phyloP scores from a whole-genome alignment of 495 filamentous ascomycete species.

The Hypoxylon cercidicola region DNA sequence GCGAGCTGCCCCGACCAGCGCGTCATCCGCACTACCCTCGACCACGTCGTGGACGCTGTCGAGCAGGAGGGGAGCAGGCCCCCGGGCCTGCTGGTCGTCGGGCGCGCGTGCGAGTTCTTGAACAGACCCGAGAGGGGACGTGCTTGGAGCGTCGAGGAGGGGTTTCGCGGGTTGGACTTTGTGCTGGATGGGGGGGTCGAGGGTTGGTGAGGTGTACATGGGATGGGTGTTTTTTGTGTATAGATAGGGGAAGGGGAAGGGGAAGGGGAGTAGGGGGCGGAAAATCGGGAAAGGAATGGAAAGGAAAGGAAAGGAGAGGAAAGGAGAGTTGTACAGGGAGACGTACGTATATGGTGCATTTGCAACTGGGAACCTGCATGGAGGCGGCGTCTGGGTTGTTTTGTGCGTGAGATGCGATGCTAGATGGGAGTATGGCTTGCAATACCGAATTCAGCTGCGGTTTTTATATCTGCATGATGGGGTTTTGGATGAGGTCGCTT shows the following conservation, averaged over 20 bases:
- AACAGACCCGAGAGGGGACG: slow-evolving; percentile 60
- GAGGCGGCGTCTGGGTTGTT: slow-evolving; percentile 18
- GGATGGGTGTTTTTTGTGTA: too few species aligned
- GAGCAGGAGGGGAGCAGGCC: slow-evolving; percentile 91
- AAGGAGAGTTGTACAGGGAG: too few species aligned
- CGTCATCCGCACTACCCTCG: slow-evolving; percentile 86
- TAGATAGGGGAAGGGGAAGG: too few species aligned
- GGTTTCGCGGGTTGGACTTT: slow-evolving; percentile 74
- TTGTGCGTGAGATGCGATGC: neutral
- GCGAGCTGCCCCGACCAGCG: slow-evolving; percentile 94
- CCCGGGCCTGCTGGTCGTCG: slow-evolving; percentile 90
- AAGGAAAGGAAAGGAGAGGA: too few species aligned
- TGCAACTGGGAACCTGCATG: too few species aligned
- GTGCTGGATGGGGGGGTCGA: slow-evolving; percentile 41
- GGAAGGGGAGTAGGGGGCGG: too few species aligned
- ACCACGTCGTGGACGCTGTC: slow-evolving; percentile 80
- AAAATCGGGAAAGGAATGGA: too few species aligned
- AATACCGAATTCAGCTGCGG: too few species aligned
- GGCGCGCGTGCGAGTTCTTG: slow-evolving; percentile 82
- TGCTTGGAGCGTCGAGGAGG: slow-evolving; percentile 91
- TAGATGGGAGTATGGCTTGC: too few species aligned
- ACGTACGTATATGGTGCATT: too few species aligned
- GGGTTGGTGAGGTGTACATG: slow-evolving; percentile 2
- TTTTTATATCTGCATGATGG: too few species aligned
- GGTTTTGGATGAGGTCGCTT: too few species aligned